phyloP scores from a whole-genome alignment of 371 early-diverging fungal genomes.

The Mucor lusitanicus region DNA sequence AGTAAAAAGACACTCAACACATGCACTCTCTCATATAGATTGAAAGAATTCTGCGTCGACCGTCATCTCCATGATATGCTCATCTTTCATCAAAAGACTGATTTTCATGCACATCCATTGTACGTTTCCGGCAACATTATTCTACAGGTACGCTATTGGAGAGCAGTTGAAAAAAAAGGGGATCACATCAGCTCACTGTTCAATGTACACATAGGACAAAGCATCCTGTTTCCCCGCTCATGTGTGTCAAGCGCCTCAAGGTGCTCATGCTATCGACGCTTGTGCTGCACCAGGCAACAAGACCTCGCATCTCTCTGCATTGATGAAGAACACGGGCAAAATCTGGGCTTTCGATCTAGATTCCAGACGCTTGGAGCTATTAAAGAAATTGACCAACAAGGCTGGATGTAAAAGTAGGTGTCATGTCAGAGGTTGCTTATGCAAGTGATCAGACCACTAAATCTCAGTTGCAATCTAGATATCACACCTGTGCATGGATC shows the following conservation, averaged over 20 bases:
- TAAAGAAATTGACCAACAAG: constrained; percentile 71
- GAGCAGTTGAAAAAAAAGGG: not conserved
- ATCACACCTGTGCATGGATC: constrained; percentile 63
- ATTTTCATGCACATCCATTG: constrained; percentile 79
- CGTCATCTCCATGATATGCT: constrained; percentile 80
- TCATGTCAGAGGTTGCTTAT: not conserved
- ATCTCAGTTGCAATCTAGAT: constrained; percentile 33
- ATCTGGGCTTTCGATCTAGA: constrained; percentile 95
- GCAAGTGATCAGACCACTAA: not conserved
- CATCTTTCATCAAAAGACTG: constrained; percentile 81
- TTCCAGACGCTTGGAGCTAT: constrained; percentile 72
- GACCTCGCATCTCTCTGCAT: constrained; percentile 87
- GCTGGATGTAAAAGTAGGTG: constrained; percentile 86
- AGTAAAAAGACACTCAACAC: not conserved
- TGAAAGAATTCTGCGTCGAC: constrained; percentile 63
- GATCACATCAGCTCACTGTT: not conserved
- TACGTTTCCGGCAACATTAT: constrained; percentile 79
- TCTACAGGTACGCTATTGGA: constrained; percentile 65
- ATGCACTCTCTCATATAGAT: constrained; percentile 11
- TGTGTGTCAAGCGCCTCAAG: constrained; percentile 75
- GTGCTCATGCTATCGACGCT: constrained; percentile 87
- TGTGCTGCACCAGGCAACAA: constrained; percentile 99
- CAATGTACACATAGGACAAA: constrained; percentile 71
- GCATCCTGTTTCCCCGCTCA: constrained; percentile 97
- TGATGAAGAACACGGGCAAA: constrained; percentile 85